A percentile compares a stretch with the other conserved stretches of the same genome.
These are phyloP conservation scores for Cruciata laevipes DNA, from an alignment of 257 asterid species.

Conservation along the genomic window DNA sequence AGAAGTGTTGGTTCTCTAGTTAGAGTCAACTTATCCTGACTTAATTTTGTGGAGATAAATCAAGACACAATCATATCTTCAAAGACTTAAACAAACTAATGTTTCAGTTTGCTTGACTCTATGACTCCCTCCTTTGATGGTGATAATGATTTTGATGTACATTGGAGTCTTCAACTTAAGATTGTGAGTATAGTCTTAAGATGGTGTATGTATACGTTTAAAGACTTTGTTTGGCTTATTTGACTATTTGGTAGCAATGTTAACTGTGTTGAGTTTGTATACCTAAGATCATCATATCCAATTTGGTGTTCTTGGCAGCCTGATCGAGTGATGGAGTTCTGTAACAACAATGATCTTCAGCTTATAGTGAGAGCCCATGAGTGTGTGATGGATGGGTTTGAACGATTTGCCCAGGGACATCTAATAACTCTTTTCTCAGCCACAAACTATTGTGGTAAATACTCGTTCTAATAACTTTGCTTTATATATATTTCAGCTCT, in stretches of 20 bases:
- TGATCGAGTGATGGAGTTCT: conserved; percentile 97
- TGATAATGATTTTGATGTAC: neutral
- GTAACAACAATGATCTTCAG: conserved; percentile 93
- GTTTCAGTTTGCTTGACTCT: neutral
- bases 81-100: too few species aligned
- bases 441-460: conserved; percentile 95
- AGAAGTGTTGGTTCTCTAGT: too few species aligned
- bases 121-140: neutral
- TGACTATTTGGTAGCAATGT: neutral
- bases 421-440: conserved; percentile 93
- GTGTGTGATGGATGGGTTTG: conserved; percentile 99
- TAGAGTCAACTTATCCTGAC: too few species aligned
- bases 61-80: too few species aligned
- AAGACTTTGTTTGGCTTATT: neutral
- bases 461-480: neutral
- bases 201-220: neutral
- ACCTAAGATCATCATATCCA: conserved; percentile 7
- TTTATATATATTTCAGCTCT: neutral
- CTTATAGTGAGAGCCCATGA: conserved; percentile 96
- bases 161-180: neutral
- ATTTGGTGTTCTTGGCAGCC: conserved; percentile 51
- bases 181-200: neutral
- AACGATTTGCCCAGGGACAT: conserved; percentile 99
- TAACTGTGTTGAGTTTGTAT: neutral
- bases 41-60: too few species aligned